These are phyloP conservation scores for Panaeolus papilionaceus DNA, from an alignment of 768 basidiomycete species.

Conservation along the genomic window DNA sequence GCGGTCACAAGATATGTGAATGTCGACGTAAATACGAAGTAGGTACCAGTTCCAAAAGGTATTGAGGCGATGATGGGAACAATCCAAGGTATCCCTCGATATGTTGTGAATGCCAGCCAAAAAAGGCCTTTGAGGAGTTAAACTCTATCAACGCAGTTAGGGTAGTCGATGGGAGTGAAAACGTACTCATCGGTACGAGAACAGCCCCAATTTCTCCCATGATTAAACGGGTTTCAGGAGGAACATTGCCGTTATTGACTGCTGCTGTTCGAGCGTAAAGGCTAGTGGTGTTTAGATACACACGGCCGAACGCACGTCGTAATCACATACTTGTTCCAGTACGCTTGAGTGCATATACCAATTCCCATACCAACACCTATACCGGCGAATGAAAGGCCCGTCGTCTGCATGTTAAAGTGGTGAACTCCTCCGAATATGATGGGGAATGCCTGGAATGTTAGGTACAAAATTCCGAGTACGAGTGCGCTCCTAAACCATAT, in stretches of 20 bases:
- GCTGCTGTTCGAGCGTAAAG: constrained; percentile 42
- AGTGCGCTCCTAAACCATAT: constrained; percentile 57
- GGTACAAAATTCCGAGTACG: constrained; percentile 65
- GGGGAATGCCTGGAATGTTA: constrained; percentile 67
- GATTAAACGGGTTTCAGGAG: constrained; percentile 69
- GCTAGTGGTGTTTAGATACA: constrained; percentile 31
- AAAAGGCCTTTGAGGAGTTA: constrained; percentile 48
- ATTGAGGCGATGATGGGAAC: constrained; percentile 67
- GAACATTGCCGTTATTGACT: constrained; percentile 51
- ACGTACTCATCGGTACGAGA: constrained; percentile 60
- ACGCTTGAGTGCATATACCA: constrained; percentile 58
- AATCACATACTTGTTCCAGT: constrained; percentile 55
- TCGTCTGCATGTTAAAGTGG: constrained; percentile 54
- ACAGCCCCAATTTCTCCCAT: constrained; percentile 76
- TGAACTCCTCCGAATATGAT: constrained; percentile 56
- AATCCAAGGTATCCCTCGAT: constrained; percentile 62
- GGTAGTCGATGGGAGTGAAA: constrained; percentile 50
- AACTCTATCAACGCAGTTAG: constrained; percentile 39
- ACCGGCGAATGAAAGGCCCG: constrained; percentile 65
- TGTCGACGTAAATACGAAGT: constrained; percentile 72
- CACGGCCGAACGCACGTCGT: neutral
- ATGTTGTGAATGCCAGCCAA: constrained; percentile 66
- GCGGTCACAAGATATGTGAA: constrained; percentile 77
- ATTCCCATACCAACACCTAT: constrained; percentile 63
- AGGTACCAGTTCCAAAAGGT: constrained; percentile 69